Evolutionary conservation across 129 eudicot species (phyloP), one percentile per base, ranked within the genome.

Genomic region (Oenanthe sinensis): DNA sequence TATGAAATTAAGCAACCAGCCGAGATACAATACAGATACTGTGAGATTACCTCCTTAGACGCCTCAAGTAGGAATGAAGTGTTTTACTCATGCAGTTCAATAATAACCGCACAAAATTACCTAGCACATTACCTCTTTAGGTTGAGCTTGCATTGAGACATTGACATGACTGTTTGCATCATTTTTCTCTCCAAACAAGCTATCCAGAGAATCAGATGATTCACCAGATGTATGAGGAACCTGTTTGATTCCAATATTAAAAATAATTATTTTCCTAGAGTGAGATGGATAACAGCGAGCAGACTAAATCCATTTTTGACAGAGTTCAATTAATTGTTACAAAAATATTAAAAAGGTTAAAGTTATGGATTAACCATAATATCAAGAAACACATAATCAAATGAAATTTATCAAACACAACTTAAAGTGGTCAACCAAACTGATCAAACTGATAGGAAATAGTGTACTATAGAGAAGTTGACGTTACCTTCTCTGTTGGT

Each of bases 151-250:
- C 71, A 71, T 71, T 48, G 76, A 54, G 55, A 26, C 24, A 72
- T 70, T 74, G 85, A 80, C 50, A 46, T 79, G 83, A 74, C 84
- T 79, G 77, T 76, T 74, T 24, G 76, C 54, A 81, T 79, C 88
- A 80, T 82, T 86, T 39, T 83, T 87, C 82, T 87, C 95, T 76
- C 84, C 90, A 69, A 88, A 87, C 85, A 91, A 85, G 82, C 87
- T 78, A 74, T 86, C 96, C 68, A 91, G 79, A 47, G 97, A 91
- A 86, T 87, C 97, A 72, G 93, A 87, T 76, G 98, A 90, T 81
- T 80, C 88, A 12, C 88, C 82, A 62, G 77, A 55, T 84, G 71
- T 86, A 68, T 80, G 85, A 54, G 78, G 81, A 75, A 83, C 91
- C 98, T 93, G 97, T 65, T 75, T 52, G 60, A 79, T 46, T 77